phyloP scores from a whole-genome alignment of 2,329 filamentous ascomycete species.

The Exophiala dermatitidis region DNA sequence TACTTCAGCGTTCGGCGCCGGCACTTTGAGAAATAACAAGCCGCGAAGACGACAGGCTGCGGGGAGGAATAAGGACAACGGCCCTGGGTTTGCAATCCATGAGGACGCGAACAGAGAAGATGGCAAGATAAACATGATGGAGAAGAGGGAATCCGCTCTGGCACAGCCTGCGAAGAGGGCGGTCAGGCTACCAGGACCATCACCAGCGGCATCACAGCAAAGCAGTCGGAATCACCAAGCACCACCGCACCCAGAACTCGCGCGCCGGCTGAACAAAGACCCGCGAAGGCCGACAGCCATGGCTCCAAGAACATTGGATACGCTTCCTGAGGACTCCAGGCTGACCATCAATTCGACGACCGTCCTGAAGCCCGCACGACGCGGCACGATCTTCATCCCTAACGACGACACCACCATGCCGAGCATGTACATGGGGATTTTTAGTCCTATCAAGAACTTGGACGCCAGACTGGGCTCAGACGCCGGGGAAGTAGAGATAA shows the following conservation, averaged over 20 bases:
- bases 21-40: constrained; percentile 24
- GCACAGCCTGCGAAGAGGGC: neutral
- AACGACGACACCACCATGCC: constrained; percentile 38
- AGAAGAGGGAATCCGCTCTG: constrained; percentile 21
- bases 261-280: constrained; percentile 8
- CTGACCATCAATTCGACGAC: constrained; percentile 4
- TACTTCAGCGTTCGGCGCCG: constrained; percentile 34
- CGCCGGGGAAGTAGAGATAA: constrained; percentile 26
- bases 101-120: constrained; percentile 28
- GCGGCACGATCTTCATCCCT: constrained; percentile 38
- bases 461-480: constrained; percentile 2
- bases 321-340: constrained; percentile 9
- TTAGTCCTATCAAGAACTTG: constrained; percentile 35
- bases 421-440: constrained; percentile 39
- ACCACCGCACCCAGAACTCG: neutral
- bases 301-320: neutral
- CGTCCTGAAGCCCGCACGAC: constrained; percentile 28
- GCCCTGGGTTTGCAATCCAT: constrained; percentile 34
- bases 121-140: constrained; percentile 12
- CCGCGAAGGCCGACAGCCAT: constrained; percentile 8
- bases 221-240: neutral
- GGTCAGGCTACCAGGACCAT: neutral
- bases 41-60: constrained; percentile 30
- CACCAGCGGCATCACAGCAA: neutral
- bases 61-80: constrained; percentile 27